A percentile compares a stretch with the other conserved stretches of the same genome.
These are phyloP conservation scores for Piper longum DNA, from an alignment of 164 flowering plant species.

Conservation along the genomic window DNA sequence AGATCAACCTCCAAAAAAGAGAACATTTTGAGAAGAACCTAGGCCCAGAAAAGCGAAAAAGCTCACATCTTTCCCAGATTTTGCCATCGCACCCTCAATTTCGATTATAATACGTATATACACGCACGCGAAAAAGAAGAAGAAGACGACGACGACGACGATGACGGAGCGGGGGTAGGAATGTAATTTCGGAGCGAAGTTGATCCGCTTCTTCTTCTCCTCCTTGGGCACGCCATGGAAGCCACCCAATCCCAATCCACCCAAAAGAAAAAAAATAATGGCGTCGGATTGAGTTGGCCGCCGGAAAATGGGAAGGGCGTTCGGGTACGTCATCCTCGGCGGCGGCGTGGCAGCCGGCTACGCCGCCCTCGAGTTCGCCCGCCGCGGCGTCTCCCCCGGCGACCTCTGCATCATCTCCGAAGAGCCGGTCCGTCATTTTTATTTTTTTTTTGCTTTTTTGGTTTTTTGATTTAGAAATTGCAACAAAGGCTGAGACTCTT, in stretches of 20 bases:
- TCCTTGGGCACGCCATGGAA: neutral
- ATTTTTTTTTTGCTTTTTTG: neutral
- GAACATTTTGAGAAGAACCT: too few species aligned
- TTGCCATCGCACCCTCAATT: too few species aligned
- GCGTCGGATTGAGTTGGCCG: neutral
- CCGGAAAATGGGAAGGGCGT: slow-evolving; percentile 71
- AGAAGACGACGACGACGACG: too few species aligned
- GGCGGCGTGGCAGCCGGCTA: slow-evolving; percentile 98
- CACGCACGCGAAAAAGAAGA: too few species aligned
- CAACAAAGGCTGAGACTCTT: neutral
- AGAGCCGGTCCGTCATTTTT: slow-evolving; percentile 42
- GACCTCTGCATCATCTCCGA: slow-evolving; percentile 95
- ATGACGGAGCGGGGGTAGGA: too few species aligned
- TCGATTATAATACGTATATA: too few species aligned
- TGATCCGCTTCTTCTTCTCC: neutral
- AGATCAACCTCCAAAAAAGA: too few species aligned
- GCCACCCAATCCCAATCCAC: too few species aligned
- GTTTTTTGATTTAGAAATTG: neutral
- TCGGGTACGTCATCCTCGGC: slow-evolving; percentile 84
- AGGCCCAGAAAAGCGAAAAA: too few species aligned
- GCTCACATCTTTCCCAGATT: too few species aligned
- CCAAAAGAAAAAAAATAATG: too few species aligned
- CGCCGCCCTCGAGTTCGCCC: slow-evolving; percentile 87
- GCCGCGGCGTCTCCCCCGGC: slow-evolving; percentile 58
- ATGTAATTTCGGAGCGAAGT: too few species aligned